These are phyloP conservation scores for Tolypocladium nubicola DNA, from an alignment of 2,329 filamentous ascomycete species.

Conservation along the genomic window DNA sequence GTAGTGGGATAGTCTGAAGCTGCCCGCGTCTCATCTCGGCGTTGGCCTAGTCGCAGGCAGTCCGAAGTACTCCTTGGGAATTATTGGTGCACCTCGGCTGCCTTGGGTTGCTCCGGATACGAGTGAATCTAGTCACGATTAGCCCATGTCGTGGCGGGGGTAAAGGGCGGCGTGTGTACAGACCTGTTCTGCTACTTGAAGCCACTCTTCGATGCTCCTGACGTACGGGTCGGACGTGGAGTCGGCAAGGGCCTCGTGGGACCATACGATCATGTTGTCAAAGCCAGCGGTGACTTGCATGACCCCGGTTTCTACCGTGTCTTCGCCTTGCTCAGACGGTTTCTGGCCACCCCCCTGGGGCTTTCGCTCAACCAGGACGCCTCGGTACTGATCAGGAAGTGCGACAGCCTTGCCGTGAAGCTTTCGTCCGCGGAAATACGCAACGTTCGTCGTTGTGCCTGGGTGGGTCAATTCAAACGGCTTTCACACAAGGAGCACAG, in stretches of 20 bases:
- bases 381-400: conserved; percentile 62
- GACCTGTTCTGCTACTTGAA: conserved; percentile 60
- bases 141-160: neutral
- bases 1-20: neutral
- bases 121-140: conserved; percentile 9
- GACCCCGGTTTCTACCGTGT: conserved; percentile 37
- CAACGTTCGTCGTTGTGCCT: conserved; percentile 28
- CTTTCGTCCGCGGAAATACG: conserved; percentile 73
- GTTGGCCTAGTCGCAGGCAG: neutral
- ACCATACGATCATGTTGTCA: conserved; percentile 72
- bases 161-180: neutral
- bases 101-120: neutral
- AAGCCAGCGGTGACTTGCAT: conserved; percentile 60
- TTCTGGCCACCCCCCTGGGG: conserved; percentile 20
- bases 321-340: conserved; percentile 27
- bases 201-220: conserved; percentile 71
- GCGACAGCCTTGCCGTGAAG: conserved; percentile 56
- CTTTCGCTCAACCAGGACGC: conserved; percentile 41
- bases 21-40: neutral
- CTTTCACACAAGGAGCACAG: neutral
- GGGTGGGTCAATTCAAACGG: neutral
- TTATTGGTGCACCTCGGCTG: neutral
- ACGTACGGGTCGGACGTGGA: conserved; percentile 57
- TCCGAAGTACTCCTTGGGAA: neutral
- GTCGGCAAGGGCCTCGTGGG: conserved; percentile 59